Evolutionary conservation across 345 rosid species (phyloP), one percentile per base, ranked within the genome.

Genomic region (Lepidium aucheri): DNA sequence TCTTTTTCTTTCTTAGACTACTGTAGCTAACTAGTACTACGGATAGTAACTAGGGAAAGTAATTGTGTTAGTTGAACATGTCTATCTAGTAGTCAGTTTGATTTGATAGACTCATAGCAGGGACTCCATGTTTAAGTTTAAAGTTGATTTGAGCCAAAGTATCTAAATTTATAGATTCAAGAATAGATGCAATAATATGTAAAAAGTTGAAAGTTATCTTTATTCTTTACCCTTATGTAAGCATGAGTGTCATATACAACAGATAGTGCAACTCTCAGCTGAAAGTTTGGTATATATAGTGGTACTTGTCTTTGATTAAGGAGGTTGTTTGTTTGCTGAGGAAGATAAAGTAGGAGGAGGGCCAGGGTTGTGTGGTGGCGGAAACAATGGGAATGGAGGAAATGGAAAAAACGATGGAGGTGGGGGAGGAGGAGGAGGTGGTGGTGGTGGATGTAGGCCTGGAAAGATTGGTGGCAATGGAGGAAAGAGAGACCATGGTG

Each of bases 311-410:
- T 11, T 51, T 20, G 15, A 30, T 52, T 60, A 73, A 52, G 72
- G 60, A 52, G 50, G 17, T 3, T 58, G 50, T 53, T 59, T 65
- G 49, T 51, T 49, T 58, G 42, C 22, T 41, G 67, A 49, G 65
- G 76, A 57, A 47, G 82, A 51, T 43, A 75, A 44, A 34, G 81
- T 70, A 12, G 90, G 81, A 3, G 88, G 88, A 51, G 76, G 43
- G 34, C 79, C 81, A 10, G 84, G 86, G 57, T 72, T 56, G 43
- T 4, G 62, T 38, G 81, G 80, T 46, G 74, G 50, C 20, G 77
- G 83, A 6, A 80, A 75, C 56, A 82, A n/a, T 2, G 84, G 81
- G 16, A 77, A 70, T 50, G 78, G 79, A 4, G 80, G 79, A 54
- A 76, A 33, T 8, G 83, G 83, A 54, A 76, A 63, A n/a, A 65